Evolutionary conservation across 2,329 filamentous ascomycete genomes (phyloP), one percentile per base, ranked within the genome.

Genomic region (Fragosphaeria purpurea): DNA sequence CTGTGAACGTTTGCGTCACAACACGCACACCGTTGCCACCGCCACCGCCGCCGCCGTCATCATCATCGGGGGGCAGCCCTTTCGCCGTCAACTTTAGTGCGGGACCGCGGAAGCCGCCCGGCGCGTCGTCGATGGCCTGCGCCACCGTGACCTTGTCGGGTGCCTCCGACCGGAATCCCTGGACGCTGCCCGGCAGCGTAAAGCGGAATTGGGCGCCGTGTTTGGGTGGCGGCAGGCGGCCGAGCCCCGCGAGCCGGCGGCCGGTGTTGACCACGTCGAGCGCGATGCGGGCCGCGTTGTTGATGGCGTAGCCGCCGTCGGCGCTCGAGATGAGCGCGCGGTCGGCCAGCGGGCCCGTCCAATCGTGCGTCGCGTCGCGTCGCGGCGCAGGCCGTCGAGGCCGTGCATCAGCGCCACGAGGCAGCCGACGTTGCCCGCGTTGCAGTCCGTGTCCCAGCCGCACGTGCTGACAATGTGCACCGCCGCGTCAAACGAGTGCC

Each of bases 371-470:
- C 22, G 22, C 22, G 22, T 22, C 22, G 22, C 22, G 22, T 22
- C 22, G 22, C 22, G 22, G 22, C 22, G 22, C 22, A 56, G 57
- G 4, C 53, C 55, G 0, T 63, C 56, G 44, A 67, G 46, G 4
- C 66, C 65, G 30, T 64, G 58, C 59, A 68, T 67, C 35, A 67
- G 57, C 6, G 61, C 65, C 1, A 67, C 58, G 1, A 68, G 56
- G 37, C 66, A 67, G 1, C 59, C 66, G 8, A 68, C 51, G 42
- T 67, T 68, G 1, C 66, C 66, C 4, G 65, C 64, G 44, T 67
- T 68, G 56, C 65, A 67, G 50, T 67, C 65, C 1, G 66, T 68
- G 53, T 67, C 66, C 65, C 66, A 68, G 48, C 64, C 64, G 43
- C 60, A 61, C 1, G 63, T 67, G 49, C 65, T 65, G 50, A 65